Percentiles rank a stretch among this genome's conserved stretches.
Conservation (phyloP, 495 filamentous ascomycete genomes). For the Geopyxis carbonaria region DNA sequence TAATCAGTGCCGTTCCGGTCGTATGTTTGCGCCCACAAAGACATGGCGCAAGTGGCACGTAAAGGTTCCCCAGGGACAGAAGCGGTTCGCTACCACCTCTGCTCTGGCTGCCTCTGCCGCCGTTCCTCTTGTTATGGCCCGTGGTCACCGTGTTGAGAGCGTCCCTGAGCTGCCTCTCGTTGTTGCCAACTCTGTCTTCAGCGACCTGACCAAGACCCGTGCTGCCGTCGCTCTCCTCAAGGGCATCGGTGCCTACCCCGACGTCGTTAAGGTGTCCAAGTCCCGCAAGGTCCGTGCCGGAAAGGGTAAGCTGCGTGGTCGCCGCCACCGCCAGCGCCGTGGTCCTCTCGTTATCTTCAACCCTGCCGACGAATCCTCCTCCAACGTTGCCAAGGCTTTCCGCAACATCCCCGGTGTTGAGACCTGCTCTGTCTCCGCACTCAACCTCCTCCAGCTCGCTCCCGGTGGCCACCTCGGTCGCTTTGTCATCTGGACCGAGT, state of each 20-base stretch:
- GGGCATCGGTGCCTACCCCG: conserved; percentile 72
- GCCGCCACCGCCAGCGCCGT: conserved; percentile 90
- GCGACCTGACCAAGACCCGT: conserved; percentile 70
- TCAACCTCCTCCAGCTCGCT: conserved; percentile 97
- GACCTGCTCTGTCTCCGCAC: conserved; percentile 80
- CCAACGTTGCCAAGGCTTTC: conserved; percentile 78
- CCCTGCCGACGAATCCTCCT: conserved; percentile 68
- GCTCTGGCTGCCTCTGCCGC: conserved; percentile 91
- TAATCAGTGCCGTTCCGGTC: conserved; percentile 98
- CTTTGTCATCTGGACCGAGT: conserved; percentile 96
- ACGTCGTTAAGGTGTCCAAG: conserved; percentile 82
- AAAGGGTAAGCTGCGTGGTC: conserved; percentile 92
- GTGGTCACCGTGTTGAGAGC: conserved; percentile 82
- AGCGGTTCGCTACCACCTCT: conserved; percentile 92
- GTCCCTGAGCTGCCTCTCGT: conserved; percentile 96
- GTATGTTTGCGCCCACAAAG: conserved; percentile 99
- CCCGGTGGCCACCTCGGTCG: conserved; percentile 96
- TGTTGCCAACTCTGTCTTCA: conserved; percentile 75
- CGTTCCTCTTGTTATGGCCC: conserved; percentile 83
- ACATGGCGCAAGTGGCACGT: conserved; percentile 99
- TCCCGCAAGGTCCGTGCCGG: conserved; percentile 90
- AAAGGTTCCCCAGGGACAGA: conserved; percentile 97
- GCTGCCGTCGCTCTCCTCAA: conserved; percentile 71
- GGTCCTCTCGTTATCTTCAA: conserved; percentile 94
- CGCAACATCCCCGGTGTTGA: conserved; percentile 98